A percentile compares a stretch with the other conserved stretches of the same genome.
These are phyloP conservation scores for Aspergillus kassunensis DNA, from an alignment of 495 filamentous ascomycete genomes.

Conservation along the genomic window DNA sequence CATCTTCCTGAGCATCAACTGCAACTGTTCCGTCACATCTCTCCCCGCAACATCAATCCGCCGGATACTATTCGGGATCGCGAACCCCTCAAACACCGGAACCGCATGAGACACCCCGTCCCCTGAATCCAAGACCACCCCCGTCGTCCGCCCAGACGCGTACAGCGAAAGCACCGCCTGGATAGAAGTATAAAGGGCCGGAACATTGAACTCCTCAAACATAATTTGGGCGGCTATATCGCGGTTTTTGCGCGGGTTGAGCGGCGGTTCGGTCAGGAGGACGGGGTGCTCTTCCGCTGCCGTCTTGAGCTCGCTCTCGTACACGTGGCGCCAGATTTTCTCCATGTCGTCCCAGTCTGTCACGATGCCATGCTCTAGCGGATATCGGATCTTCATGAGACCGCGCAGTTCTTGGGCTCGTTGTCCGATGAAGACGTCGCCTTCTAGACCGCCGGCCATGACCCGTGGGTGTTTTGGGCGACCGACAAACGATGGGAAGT, in stretches of 20 bases:
- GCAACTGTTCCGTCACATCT: conserved; percentile 95
- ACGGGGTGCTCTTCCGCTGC: conserved; percentile 98
- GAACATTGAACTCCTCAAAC: conserved; percentile 98
- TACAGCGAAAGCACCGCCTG: conserved; percentile 96
- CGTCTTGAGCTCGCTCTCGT: conserved; percentile 83
- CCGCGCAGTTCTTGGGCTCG: conserved; percentile 90
- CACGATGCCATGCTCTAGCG: conserved; percentile 95
- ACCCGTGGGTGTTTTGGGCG: conserved; percentile 96
- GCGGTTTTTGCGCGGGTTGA: conserved; percentile 93
- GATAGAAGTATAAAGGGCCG: conserved; percentile 92
- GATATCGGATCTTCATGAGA: conserved; percentile 90
- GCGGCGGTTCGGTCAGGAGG: conserved; percentile 90
- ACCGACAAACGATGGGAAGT: conserved; percentile 97
- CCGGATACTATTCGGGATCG: conserved; percentile 89
- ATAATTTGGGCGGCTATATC: conserved; percentile 97
- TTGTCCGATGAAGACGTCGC: conserved; percentile 94
- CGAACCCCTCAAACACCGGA: conserved; percentile 96
- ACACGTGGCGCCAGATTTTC: conserved; percentile 92
- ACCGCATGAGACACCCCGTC: conserved; percentile 98
- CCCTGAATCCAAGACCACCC: conserved; percentile 90
- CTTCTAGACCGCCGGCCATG: conserved; percentile 91
- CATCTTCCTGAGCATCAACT: conserved; percentile 83
- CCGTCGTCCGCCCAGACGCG: conserved; percentile 92
- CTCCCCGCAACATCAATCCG: conserved; percentile 97
- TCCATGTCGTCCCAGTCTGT: conserved; percentile 99